A percentile compares a stretch with the other conserved stretches of the same genome.
Conservation (phyloP, 1,139 yeast genomes). For the Groenewaldozyma auringiensis region DNA sequence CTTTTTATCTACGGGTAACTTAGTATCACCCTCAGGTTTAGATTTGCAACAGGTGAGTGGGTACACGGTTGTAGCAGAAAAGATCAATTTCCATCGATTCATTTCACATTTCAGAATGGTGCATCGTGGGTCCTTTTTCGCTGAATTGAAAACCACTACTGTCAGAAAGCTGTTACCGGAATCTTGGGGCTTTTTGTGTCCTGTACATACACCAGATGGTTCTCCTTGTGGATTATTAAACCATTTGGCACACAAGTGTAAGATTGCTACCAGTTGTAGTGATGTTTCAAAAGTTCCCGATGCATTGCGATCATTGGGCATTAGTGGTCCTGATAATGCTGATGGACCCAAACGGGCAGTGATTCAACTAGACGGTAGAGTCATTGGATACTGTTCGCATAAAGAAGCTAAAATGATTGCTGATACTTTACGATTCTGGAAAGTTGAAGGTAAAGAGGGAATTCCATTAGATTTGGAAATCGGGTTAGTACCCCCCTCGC, state of each 20-base stretch:
- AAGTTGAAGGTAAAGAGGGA: conserved; percentile 61
- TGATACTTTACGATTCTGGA: conserved; percentile 87
- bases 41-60: conserved; percentile 98
- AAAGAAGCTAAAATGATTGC: conserved; percentile 81
- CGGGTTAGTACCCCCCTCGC: conserved; percentile 92
- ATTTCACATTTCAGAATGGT: conserved; percentile 98
- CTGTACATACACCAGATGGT: conserved; percentile 99
- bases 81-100: conserved; percentile 93
- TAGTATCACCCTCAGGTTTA: conserved; percentile 92
- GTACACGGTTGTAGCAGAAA: conserved; percentile 97
- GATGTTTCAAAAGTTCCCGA: conserved; percentile 69
- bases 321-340: conserved; percentile 59
- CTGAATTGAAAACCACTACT: conserved; percentile 94
- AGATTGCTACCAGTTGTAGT: conserved; percentile 65
- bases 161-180: conserved; percentile 95
- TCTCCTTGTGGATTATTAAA: conserved; percentile 98
- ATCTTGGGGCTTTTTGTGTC: conserved; percentile 98
- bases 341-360: conserved; percentile 76
- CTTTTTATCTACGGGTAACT: conserved; percentile 92
- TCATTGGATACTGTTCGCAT: conserved; percentile 93
- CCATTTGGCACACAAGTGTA: conserved; percentile 93
- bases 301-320: conserved; percentile 68
- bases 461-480: conserved; percentile 82
- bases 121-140: conserved; percentile 98
- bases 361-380: conserved; percentile 86